phyloP scores from a whole-genome alignment of 495 filamentous ascomycete species.

The Penicillium subrubescens region DNA sequence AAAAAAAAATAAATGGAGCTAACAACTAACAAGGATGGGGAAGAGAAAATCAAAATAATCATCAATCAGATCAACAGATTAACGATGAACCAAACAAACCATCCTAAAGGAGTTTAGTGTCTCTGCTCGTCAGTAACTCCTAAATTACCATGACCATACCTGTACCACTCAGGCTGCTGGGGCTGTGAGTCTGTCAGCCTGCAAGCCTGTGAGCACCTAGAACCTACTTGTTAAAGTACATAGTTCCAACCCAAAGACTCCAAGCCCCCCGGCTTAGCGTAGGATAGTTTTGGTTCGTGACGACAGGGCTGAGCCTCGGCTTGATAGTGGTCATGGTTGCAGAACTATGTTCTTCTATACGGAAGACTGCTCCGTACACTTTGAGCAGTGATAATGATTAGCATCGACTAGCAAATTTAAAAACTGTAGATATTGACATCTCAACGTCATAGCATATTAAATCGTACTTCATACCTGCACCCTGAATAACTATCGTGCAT shows the following conservation, averaged over 20 bases:
- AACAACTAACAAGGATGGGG: neutral
- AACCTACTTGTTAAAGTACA: too few species aligned
- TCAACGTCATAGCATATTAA: neutral
- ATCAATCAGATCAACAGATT: neutral
- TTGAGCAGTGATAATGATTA: neutral
- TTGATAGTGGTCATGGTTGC: neutral
- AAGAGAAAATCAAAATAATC: conserved; percentile 12
- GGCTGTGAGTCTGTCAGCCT: neutral
- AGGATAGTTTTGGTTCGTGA: neutral
- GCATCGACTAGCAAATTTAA: neutral
- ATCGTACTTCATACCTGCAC: too few species aligned
- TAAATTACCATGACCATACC: conserved; percentile 2
- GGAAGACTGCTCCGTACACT: neutral
- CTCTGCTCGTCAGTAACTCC: neutral
- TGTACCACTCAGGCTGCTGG: neutral
- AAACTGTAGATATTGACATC: neutral
- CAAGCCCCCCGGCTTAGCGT: neutral
- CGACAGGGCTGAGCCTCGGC: neutral
- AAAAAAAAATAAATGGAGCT: conserved; percentile 11
- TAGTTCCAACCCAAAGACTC: too few species aligned
- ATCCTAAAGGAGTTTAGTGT: neutral
- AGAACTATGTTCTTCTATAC: neutral
- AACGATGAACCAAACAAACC: neutral
- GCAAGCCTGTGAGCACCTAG: neutral
- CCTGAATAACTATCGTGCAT: too few species aligned